phyloP scores from a whole-genome alignment of 805 yeast species.

The Nakazawaea ambrosiae region DNA sequence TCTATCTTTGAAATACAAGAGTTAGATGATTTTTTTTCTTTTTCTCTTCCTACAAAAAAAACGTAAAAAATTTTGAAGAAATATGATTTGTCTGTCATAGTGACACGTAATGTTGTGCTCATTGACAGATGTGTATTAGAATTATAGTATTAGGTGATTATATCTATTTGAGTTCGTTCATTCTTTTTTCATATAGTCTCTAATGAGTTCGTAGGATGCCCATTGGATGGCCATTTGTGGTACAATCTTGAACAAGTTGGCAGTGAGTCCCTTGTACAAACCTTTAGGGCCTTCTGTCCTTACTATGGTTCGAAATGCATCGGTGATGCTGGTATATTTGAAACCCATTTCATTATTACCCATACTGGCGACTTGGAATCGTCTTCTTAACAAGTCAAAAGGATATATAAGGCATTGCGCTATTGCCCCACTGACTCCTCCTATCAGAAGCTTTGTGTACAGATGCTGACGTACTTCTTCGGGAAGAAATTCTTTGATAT shows the following conservation, averaged over 20 bases:
- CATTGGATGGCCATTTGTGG: slow-evolving; percentile 97
- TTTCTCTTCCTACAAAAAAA: too few relatives aligned
- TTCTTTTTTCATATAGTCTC: slow-evolving; percentile 32
- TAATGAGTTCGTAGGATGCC: slow-evolving; percentile 73
- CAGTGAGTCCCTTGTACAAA: slow-evolving; percentile 66
- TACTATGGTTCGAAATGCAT: slow-evolving; percentile 68
- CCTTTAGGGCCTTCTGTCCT: slow-evolving; percentile 68
- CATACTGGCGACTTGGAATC: slow-evolving; percentile 90
- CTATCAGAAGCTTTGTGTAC: slow-evolving; percentile 57
- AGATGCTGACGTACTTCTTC: slow-evolving; percentile 22
- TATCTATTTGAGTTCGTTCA: too few relatives aligned
- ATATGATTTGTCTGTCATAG: slow-evolving; percentile 7
- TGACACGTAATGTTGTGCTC: slow-evolving; percentile 1
- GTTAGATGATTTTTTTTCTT: not conserved
- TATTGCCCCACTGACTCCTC: slow-evolving; percentile 82
- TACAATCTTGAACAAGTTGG: slow-evolving; percentile 81
- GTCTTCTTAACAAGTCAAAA: slow-evolving; percentile 76
- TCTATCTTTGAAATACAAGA: not conserved
- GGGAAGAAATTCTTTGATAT: slow-evolving; percentile 52
- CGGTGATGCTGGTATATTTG: slow-evolving; percentile 66
- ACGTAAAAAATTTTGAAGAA: not conserved
- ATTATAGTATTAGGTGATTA: not conserved
- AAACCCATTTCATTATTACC: slow-evolving; percentile 73
- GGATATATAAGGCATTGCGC: slow-evolving; percentile 93
- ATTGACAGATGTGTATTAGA: slow-evolving; percentile 1